Evolutionary conservation across 1,284 basidiomycete genomes (phyloP).

Genomic region (Marasmius fiardii): DNA sequence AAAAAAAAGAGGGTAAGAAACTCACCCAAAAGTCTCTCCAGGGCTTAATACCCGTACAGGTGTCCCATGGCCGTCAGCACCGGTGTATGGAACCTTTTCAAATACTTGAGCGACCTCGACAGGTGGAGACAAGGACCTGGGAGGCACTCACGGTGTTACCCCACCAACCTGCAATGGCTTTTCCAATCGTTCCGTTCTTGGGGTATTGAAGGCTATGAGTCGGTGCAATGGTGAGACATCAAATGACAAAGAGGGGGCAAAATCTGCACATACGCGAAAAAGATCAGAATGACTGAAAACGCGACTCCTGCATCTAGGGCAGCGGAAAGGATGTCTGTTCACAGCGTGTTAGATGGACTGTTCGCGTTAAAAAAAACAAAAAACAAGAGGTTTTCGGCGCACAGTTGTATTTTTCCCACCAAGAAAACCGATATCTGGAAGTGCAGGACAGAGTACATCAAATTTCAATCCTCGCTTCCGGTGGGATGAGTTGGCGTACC

Average conservation of each 20-base stretch:
- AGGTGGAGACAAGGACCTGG: no score
- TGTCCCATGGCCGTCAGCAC: constrained; percentile 30
- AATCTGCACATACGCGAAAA: constrained; percentile 39
- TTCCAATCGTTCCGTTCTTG: constrained; percentile 39
- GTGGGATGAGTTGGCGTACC: constrained; percentile 19
- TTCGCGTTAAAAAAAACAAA: not conserved
- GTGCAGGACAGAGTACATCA: constrained; percentile 31
- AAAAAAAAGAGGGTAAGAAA: not conserved
- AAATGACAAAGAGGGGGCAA: not conserved
- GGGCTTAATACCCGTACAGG: constrained; percentile 21
- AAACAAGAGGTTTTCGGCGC: not conserved
- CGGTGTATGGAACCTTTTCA: constrained; percentile 3
- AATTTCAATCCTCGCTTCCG: constrained; percentile 20
- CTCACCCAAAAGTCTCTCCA: constrained; percentile 30
- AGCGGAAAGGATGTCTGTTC: constrained; percentile 46
- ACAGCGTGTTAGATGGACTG: not conserved
- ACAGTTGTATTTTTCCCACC: constrained; percentile 76
- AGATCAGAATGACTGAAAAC: constrained; percentile 43
- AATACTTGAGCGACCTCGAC: no score
- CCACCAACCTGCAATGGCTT: constrained; percentile 46
- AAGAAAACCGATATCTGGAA: constrained; percentile 51
- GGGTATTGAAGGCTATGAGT: constrained; percentile 40
- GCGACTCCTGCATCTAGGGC: constrained; percentile 49
- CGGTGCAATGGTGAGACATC: not conserved
- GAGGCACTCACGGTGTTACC: constrained; percentile 41